These are phyloP conservation scores for Hymenoscyphus fraxineus DNA, from an alignment of 2,329 filamentous ascomycete species.

Conservation along the genomic window DNA sequence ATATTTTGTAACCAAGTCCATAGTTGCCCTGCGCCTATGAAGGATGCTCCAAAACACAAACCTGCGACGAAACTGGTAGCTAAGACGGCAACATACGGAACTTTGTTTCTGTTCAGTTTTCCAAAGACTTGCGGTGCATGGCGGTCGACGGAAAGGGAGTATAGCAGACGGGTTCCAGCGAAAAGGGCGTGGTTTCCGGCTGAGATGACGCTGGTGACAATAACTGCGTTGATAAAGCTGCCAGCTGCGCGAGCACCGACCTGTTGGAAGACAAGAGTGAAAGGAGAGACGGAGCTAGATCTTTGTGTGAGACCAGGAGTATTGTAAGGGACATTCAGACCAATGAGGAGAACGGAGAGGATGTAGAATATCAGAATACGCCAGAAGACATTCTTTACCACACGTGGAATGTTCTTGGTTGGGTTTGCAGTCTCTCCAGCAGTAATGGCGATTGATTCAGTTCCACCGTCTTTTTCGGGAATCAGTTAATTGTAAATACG, in stretches of 20 bases:
- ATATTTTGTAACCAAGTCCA: constrained; percentile 67
- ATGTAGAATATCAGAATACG: constrained; percentile 47
- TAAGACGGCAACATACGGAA: constrained; percentile 53
- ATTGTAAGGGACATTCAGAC: constrained; percentile 56
- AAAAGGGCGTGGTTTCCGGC: constrained; percentile 58
- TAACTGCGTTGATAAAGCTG: constrained; percentile 58
- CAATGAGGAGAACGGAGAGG: constrained; percentile 51
- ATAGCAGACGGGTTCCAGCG: constrained; percentile 53
- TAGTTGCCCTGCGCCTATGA: constrained; percentile 61
- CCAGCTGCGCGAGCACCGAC: constrained; percentile 52
- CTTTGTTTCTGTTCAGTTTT: constrained; percentile 44
- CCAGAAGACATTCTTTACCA: constrained; percentile 65
- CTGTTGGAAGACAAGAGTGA: constrained; percentile 59
- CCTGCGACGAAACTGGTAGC: constrained; percentile 51
- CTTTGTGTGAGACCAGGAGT: constrained; percentile 43
- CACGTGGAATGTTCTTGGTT: constrained; percentile 55
- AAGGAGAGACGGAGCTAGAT: constrained; percentile 46
- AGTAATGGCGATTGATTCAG: constrained; percentile 62
- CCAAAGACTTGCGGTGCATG: constrained; percentile 55
- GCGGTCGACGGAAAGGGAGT: constrained; percentile 50
- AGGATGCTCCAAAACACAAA: constrained; percentile 61
- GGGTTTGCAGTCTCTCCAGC: constrained; percentile 64
- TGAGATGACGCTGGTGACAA: constrained; percentile 55
- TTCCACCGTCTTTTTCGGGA: constrained; percentile 46
- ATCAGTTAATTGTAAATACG: background rate